Evolutionary conservation across 2,329 filamentous ascomycete genomes (phyloP).

Genomic region (Alternaria postmessia): DNA sequence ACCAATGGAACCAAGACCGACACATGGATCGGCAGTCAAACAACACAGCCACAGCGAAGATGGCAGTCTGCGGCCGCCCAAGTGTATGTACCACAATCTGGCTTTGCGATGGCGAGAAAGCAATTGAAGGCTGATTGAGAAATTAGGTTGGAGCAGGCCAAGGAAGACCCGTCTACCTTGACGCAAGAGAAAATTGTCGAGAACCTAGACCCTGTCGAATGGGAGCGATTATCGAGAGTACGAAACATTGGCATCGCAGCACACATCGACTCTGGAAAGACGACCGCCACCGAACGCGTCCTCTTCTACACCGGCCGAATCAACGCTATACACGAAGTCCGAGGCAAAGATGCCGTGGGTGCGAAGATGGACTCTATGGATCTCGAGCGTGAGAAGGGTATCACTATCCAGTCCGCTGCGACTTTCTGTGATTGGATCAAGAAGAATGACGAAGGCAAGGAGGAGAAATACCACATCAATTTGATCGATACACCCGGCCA

Average conservation of each 20-base stretch:
- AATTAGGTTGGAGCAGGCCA: constrained; percentile 61
- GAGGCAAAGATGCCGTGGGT: constrained; percentile 91
- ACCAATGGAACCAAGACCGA: constrained; percentile 41
- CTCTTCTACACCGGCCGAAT: constrained; percentile 98
- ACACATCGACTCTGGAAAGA: constrained; percentile 98
- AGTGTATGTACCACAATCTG: constrained; percentile 42
- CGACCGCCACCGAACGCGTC: constrained; percentile 93
- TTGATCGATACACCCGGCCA: constrained; percentile 98
- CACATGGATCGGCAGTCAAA: constrained; percentile 39
- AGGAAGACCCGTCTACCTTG: constrained; percentile 63
- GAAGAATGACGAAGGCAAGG: constrained; percentile 72
- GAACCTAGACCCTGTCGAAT: constrained; percentile 82
- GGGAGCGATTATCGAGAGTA: constrained; percentile 77
- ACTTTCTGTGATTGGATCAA: constrained; percentile 98
- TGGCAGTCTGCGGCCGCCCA: constrained; percentile 50
- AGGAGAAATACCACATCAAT: constrained; percentile 96
- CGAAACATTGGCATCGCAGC: constrained; percentile 99
- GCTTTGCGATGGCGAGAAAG: background rate
- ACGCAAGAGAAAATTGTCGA: constrained; percentile 74
- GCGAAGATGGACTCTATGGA: constrained; percentile 99
- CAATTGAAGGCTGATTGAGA: constrained; percentile 31
- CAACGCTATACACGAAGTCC: constrained; percentile 95
- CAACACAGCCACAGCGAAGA: constrained; percentile 38
- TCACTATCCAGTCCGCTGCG: constrained; percentile 97
- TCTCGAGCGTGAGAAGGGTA: constrained; percentile 95